Base-by-base conservation (phyloP, 768 basidiomycete species). In the Rhizopogon vinicolor region DNA sequence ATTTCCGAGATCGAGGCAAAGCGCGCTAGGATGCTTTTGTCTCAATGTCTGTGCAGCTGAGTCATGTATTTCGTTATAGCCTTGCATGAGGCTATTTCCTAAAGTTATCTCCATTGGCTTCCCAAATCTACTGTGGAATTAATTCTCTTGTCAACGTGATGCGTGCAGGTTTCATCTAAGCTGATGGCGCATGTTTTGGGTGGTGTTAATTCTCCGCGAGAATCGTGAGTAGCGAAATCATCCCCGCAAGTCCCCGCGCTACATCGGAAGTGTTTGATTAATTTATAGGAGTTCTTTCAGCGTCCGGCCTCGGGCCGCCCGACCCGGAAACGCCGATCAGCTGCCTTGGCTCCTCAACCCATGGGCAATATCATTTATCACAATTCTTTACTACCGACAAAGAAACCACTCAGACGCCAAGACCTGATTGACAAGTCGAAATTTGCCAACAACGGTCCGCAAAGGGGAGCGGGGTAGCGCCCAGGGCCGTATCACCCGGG, bases 361-460 rank as follows among this genome's bases (percentile, higher is more conserved):
- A 37, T 49, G 12, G 35, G 16, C 22, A 5, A 12, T 16, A 31
- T 49, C 14, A 35, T 49, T 19, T 22, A 48, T 48, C 19, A 35
- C 48, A 49, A 35, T 49, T 37, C 35, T 37, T 49, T 35, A 49
- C 35, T 5, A 37, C 35, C 31, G 9, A 9, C 31, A 9, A 37
- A 13, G 3, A 12, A 13, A 10, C 35, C 35, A 13, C 2, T 12
- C 35, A 13, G 35, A 37, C 35, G 35, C 35, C 35, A 37, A 13
- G 35, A 5, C 35, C 35, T 49, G 35, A 35, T 49, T 14, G 43
- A 16, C 51, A 35, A n/a, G 39, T 40, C 25, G 48, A 40, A 54
- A 54, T 51, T 40, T 6, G 46, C 37, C 25, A 42, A 25, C 22
- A 16, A 45, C 52, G 55, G 55, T 22, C 55, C 55, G 55, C 16